Evolutionary conservation across 2,329 filamentous ascomycete species (phyloP).

Genomic region (Fusarium drepaniforme): DNA sequence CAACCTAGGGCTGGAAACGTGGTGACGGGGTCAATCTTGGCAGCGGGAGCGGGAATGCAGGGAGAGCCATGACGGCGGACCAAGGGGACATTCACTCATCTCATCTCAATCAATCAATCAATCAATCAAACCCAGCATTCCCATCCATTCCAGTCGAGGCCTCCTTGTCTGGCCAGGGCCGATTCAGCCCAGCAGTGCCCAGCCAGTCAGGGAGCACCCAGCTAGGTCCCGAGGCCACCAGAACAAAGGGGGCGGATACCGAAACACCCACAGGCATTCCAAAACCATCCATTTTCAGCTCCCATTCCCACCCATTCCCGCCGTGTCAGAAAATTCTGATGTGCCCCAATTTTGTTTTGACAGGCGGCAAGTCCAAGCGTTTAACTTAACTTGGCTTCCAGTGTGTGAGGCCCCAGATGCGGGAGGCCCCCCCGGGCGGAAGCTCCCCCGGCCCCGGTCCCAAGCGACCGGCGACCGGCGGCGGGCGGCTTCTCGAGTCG

Average conservation of each 20-base stretch:
- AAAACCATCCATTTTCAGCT: neutral
- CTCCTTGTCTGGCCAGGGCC: slow-evolving; percentile 10
- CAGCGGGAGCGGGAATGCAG: slow-evolving; percentile 39
- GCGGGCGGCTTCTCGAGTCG: slow-evolving; percentile 22
- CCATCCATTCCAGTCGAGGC: slow-evolving; percentile 20
- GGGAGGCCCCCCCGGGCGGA: slow-evolving; percentile 38
- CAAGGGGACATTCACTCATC: slow-evolving; percentile 21
- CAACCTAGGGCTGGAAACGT: slow-evolving; percentile 38
- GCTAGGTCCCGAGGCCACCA: neutral
- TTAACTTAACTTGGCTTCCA: slow-evolving; percentile 20
- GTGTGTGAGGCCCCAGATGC: slow-evolving; percentile 27
- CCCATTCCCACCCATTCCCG: slow-evolving; percentile 26
- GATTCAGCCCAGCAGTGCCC: neutral
- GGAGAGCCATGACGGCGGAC: slow-evolving; percentile 35
- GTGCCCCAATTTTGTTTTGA: slow-evolving; percentile 36
- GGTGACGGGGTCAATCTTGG: slow-evolving; percentile 36
- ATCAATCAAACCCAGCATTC: slow-evolving; percentile 23
- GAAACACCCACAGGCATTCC: neutral
- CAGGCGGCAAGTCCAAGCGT: slow-evolving; percentile 35
- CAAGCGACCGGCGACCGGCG: slow-evolving; percentile 29
- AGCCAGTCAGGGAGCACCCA: slow-evolving; percentile 11
- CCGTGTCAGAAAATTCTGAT: slow-evolving; percentile 35
- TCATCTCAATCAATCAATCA: slow-evolving; percentile 29
- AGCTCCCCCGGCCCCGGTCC: slow-evolving; percentile 33
- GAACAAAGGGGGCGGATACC: slow-evolving; percentile 4